A percentile compares a stretch with the other conserved stretches of the same genome.
Evolutionary conservation across 2,329 filamentous ascomycete genomes (phyloP).

Genomic region (Pseudocercospora cruenta): DNA sequence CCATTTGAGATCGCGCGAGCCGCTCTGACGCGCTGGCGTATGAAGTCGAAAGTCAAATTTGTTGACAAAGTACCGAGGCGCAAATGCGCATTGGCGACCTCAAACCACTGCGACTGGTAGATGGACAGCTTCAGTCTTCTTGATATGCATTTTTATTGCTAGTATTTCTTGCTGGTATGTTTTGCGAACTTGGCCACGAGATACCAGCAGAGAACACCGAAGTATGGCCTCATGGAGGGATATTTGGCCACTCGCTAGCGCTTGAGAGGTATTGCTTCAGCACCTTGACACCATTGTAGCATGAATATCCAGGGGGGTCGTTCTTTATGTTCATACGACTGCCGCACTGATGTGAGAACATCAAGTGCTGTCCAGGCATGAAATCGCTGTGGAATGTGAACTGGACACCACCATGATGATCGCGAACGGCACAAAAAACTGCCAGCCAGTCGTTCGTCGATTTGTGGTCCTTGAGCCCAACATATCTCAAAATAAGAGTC

Average conservation of each 20-base stretch:
- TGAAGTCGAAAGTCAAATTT: background rate
- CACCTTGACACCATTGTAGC: background rate
- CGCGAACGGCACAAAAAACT: background rate
- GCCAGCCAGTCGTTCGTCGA: background rate
- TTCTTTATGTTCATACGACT: background rate
- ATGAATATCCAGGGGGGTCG: background rate
- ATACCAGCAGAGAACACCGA: no score
- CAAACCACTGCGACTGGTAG: no score
- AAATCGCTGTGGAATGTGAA: background rate
- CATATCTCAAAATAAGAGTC: background rate
- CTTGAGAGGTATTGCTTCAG: background rate
- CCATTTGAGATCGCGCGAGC: background rate
- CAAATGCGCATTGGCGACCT: background rate
- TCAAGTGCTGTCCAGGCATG: background rate
- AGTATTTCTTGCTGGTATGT: no score
- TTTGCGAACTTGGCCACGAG: no score
- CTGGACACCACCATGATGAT: background rate
- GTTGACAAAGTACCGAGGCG: background rate
- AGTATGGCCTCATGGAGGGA: background rate
- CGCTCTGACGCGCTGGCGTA: slow-evolving; percentile 3
- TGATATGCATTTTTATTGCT: no score
- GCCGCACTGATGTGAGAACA: background rate
- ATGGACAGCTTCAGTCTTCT: no score
- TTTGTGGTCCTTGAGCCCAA: background rate
- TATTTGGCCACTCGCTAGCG: background rate